Evolutionary conservation across 1,284 basidiomycete species (phyloP).

Genomic region (Ustilago lituana): DNA sequence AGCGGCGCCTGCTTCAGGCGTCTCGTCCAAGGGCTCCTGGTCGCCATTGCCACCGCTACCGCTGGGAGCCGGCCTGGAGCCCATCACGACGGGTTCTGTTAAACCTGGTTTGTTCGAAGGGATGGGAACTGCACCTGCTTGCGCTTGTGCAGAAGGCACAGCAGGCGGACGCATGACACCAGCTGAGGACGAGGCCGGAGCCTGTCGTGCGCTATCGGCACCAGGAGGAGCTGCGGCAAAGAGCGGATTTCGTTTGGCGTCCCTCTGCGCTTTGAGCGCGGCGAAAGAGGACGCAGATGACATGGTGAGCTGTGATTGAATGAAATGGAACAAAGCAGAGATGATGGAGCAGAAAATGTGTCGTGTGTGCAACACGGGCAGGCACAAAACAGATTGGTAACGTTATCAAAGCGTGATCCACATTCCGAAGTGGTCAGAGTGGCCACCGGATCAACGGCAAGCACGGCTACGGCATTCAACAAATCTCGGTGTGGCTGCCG

Average conservation of each 20-base stretch:
- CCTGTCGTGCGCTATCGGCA: background rate
- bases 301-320: background rate
- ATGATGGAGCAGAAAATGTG: background rate
- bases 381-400: no score
- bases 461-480: no score
- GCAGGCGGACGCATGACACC: constrained; percentile 16
- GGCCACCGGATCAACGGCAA: no score
- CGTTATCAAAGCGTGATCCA: no score
- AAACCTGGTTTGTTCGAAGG: background rate
- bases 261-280: constrained; percentile 41
- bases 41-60: background rate
- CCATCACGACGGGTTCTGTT: background rate
- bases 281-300: constrained; percentile 33
- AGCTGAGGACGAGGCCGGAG: background rate
- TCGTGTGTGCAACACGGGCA: background rate
- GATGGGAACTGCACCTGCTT: constrained; percentile 9
- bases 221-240: background rate
- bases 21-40: no score
- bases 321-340: background rate
- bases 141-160: background rate
- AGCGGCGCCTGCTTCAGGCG: constrained; percentile 19
- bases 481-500: no score
- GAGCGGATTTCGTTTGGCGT: constrained; percentile 32
- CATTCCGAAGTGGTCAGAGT: no score
- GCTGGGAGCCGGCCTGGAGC: background rate